Evolutionary conservation across 306 rosid species (phyloP), one percentile per base, ranked within the genome.

Genomic region (Castanea sativa): DNA sequence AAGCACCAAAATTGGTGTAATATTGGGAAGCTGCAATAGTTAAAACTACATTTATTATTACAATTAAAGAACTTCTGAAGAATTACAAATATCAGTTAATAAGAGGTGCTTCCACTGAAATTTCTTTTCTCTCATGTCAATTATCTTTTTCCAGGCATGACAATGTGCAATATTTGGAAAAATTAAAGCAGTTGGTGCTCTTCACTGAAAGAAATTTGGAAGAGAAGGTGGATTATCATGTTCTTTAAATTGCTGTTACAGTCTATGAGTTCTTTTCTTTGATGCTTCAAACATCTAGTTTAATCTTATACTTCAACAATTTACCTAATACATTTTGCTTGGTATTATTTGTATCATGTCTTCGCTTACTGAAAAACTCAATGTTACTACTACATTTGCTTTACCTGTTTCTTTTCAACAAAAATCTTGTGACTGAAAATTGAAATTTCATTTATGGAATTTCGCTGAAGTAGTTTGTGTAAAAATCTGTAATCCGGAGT

Each of bases 91-190:
- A 69, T 74, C 55, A 53, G 63, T 49, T 15, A 30, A 58, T 32
- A 29, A 55, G 43, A 55, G 77, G 51, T 67, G 27, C 51, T 30
- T 80, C 81, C 72, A 35, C 11, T 58, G 15, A 41, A 67, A 32
- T 56, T 69, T 53, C 76, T 52, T 70, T 57, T 67, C 57, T 76
- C 73, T 72, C 52, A 52, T 70, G 43, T 63, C 75, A 74, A 67
- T 72, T 74, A 51, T 76, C 71, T 71, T 78, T 67, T 89, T 88
- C 55, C 92, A 95, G 99, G 91, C 99, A 95, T 75, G 99, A 92
- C 84, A 87, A 89, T 76, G 91, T 92, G 86, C 98, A 90, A 67
- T 85, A 83, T 88, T 84, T 95, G 93, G 98, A 95, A 86, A 95
- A 92, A 77, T 70, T 91, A 89, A 95, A 89, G 92, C 98, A 95